Base-by-base conservation (phyloP, 805 yeast genomes). In the Pichia sporocuriosa region DNA sequence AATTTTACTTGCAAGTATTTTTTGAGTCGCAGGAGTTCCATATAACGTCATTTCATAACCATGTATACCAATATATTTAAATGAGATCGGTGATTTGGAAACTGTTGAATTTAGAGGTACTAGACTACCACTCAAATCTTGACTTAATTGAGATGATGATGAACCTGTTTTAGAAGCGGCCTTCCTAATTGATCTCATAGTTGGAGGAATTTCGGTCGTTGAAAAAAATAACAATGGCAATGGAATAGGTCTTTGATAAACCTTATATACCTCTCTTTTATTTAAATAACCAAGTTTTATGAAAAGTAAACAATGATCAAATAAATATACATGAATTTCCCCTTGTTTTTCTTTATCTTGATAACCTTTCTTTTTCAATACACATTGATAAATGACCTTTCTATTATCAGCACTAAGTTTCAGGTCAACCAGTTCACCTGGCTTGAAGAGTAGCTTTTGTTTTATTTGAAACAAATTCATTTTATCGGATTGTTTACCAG, bases 401-500 rank as follows among this genome's bases (percentile, higher is more conserved):
- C 97, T 70, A 53, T 83, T 78, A 51, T 84, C 95, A 44, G 87
- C 87, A 37, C 81, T 77, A 50, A 93, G 70, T 49, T 86, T 87
- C 66, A 93, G 70, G 57, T 90, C 94, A 51, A 82, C 89, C 54
- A 81, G 77, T 54, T 89, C 96, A 46, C 87, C 88, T 4, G 81
- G 81, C 47, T 84, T 73, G 66, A 81, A 83, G 24, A 87, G 81
- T 46, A 93, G 72, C 40, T 86, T 80, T 60, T 86, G 96, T 55
- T 85, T 84, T 58, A 93, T 71, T 37, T 88, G 80, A 68, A 88
- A 83, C 46, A 93, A 73, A 50, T 89, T 86, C 65, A 88, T 87
- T 49, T 96, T 73, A 67, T 90, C 96, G 29, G 93, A 88, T 24
- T 95, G 86, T 52, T 83, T 89, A 65, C 98, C 98, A 31, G 94